Evolutionary conservation across 2,329 filamentous ascomycete species (phyloP).

Genomic region (Akanthomyces uredinophilus): DNA sequence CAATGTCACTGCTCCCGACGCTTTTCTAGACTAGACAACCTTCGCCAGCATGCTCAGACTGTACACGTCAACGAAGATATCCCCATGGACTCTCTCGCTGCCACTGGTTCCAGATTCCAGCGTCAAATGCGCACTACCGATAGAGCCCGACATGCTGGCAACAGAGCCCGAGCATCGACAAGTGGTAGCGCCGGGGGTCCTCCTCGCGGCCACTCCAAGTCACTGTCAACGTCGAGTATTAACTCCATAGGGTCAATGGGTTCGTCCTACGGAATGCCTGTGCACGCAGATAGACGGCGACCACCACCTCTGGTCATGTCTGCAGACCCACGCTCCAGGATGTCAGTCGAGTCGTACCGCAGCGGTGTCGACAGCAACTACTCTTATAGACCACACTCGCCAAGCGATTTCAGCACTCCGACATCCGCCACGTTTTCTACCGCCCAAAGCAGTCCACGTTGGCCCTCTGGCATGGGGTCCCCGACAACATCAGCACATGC

Average conservation of each 20-base stretch:
- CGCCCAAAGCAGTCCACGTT: conserved; percentile 71
- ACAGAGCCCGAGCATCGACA: conserved; percentile 71
- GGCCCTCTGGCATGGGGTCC: conserved; percentile 64
- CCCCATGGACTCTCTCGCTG: conserved; percentile 85
- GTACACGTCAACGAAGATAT: conserved; percentile 98
- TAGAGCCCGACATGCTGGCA: conserved; percentile 65
- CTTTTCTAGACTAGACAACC: conserved; percentile 90
- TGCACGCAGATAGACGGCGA: conserved; percentile 59
- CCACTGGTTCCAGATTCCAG: conserved; percentile 86
- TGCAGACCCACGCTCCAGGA: conserved; percentile 60
- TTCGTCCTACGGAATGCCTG: conserved; percentile 58
- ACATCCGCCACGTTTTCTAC: conserved; percentile 79
- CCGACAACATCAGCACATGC: conserved; percentile 62
- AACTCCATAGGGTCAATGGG: conserved; percentile 62
- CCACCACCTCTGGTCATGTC: conserved; percentile 82
- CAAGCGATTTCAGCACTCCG: conserved; percentile 73
- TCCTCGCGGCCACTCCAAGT: conserved; percentile 76
- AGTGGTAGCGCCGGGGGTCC: conserved; percentile 67
- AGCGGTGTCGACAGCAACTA: conserved; percentile 60
- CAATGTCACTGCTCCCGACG: conserved; percentile 91
- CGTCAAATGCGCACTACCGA: conserved; percentile 88
- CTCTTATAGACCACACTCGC: conserved; percentile 59
- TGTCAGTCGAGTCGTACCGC: conserved; percentile 65
- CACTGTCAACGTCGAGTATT: conserved; percentile 81
- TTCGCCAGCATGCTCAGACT: conserved; percentile 94